These are phyloP conservation scores for Alectoria sarmentosa DNA, from an alignment of 495 filamentous ascomycete genomes.

Conservation along the genomic window DNA sequence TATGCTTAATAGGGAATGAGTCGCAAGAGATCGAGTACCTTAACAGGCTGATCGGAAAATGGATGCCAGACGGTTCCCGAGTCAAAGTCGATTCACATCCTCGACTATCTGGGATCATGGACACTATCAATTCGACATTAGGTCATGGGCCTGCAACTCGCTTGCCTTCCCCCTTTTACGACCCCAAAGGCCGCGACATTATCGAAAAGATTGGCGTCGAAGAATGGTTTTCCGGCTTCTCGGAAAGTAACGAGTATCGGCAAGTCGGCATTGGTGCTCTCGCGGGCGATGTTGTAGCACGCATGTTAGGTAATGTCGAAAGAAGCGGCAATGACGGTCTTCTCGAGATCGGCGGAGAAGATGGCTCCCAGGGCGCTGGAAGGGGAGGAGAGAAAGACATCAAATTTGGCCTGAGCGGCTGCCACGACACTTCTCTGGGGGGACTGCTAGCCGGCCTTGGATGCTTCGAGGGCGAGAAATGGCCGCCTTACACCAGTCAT, in stretches of 20 bases:
- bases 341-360: constrained; percentile 40
- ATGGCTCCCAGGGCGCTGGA: constrained; percentile 31
- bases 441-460: constrained; percentile 72
- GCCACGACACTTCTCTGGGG: constrained; percentile 91
- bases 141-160: constrained; percentile 76
- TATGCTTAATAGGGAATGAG: constrained; percentile 52
- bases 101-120: constrained; percentile 81
- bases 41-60: constrained; percentile 67
- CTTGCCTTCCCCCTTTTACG: constrained; percentile 84
- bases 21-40: constrained; percentile 79
- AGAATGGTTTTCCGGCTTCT: constrained; percentile 90
- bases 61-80: constrained; percentile 65
- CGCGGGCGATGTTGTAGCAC: constrained; percentile 73
- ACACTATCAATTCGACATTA: constrained; percentile 81
- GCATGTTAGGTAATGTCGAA: constrained; percentile 72
- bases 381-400: constrained; percentile 48
- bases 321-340: constrained; percentile 50
- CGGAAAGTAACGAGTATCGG: constrained; percentile 77
- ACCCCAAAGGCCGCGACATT: constrained; percentile 57
- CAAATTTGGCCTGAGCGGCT: constrained; percentile 72
- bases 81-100: constrained; percentile 83
- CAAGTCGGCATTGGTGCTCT: constrained; percentile 77
- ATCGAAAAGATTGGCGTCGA: constrained; percentile 77
- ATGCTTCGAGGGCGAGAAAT: constrained; percentile 61
- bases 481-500: constrained; percentile 90